A percentile compares a stretch with the other conserved stretches of the same genome.
Evolutionary conservation across 2,329 filamentous ascomycete genomes (phyloP).

Genomic region (Pleoardoris graminearum): DNA sequence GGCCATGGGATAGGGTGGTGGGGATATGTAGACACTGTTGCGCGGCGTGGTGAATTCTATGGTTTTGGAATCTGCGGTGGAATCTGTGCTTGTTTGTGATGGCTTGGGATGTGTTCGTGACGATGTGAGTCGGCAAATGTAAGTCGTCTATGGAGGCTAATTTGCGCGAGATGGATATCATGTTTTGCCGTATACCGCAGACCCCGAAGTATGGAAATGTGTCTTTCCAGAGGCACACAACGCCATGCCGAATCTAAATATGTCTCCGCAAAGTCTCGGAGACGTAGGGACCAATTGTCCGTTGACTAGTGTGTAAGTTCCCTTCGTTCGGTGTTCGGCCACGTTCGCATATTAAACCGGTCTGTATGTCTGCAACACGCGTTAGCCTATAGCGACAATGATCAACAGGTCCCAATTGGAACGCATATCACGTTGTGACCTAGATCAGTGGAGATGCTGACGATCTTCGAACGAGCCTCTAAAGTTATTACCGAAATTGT

Average conservation of each 20-base stretch:
- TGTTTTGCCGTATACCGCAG: too few relatives aligned
- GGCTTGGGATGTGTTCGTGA: background rate
- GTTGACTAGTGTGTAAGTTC: background rate
- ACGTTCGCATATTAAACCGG: constrained; percentile 12
- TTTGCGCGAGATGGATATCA: too few relatives aligned
- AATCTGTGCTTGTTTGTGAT: background rate
- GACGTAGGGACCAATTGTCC: too few relatives aligned
- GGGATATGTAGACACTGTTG: background rate
- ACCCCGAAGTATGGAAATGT: too few relatives aligned
- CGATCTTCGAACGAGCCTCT: background rate
- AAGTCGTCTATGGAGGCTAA: too few relatives aligned
- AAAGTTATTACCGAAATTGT: background rate
- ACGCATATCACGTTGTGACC: constrained; percentile 4
- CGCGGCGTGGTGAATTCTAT: too few relatives aligned
- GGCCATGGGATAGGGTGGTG: background rate
- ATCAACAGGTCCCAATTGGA: constrained; percentile 16
- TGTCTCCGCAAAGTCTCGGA: too few relatives aligned
- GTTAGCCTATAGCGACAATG: constrained; percentile 13
- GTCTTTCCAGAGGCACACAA: too few relatives aligned
- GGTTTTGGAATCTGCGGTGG: too few relatives aligned
- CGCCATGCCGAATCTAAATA: too few relatives aligned
- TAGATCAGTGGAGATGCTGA: constrained; percentile 12
- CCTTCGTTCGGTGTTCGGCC: background rate
- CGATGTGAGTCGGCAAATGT: too few relatives aligned
- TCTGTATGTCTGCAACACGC: constrained; percentile 17